Percentiles rank a stretch among this genome's conserved stretches.
phyloP scores from a whole-genome alignment of 2,329 filamentous ascomycete species.

The Pseudogymnoascus sp. region DNA sequence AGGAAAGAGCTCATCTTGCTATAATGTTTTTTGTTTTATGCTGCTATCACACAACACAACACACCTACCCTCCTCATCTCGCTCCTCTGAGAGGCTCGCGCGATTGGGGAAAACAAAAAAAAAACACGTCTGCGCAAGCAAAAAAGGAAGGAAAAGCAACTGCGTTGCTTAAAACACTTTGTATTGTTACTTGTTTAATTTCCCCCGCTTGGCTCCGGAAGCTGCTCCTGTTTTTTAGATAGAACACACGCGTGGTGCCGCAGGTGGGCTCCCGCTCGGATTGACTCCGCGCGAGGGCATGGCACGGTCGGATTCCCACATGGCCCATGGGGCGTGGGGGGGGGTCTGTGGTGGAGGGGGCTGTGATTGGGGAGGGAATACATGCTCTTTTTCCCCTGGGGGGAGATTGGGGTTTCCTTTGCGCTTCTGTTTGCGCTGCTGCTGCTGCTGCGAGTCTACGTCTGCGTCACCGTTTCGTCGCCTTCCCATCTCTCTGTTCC shows the following conservation, averaged over 20 bases:
- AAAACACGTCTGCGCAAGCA: neutral
- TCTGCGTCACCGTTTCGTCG: neutral
- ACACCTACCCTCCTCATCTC: neutral
- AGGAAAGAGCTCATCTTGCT: neutral
- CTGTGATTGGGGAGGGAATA: neutral
- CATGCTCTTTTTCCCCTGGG: neutral
- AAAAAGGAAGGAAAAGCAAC: neutral
- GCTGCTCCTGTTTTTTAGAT: neutral
- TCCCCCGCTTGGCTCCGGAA: neutral
- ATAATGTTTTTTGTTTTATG: neutral
- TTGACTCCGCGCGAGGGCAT: neutral
- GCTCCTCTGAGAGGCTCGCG: neutral
- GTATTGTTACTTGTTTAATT: slow-evolving; percentile 6
- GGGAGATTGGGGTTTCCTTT: neutral
- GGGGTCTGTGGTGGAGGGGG: neutral
- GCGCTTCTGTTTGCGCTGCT: slow-evolving; percentile 1
- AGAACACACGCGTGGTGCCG: neutral
- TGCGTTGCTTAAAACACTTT: neutral
- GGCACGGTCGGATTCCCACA: neutral
- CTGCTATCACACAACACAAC: neutral
- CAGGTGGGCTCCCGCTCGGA: neutral
- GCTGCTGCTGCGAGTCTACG: neutral
- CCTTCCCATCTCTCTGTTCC: neutral
- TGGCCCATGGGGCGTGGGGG: neutral
- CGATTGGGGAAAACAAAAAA: neutral